Evolutionary conservation across 306 rosid genomes (phyloP), one percentile per base, ranked within the genome.

Genomic region (Leucaena leucocephala): DNA sequence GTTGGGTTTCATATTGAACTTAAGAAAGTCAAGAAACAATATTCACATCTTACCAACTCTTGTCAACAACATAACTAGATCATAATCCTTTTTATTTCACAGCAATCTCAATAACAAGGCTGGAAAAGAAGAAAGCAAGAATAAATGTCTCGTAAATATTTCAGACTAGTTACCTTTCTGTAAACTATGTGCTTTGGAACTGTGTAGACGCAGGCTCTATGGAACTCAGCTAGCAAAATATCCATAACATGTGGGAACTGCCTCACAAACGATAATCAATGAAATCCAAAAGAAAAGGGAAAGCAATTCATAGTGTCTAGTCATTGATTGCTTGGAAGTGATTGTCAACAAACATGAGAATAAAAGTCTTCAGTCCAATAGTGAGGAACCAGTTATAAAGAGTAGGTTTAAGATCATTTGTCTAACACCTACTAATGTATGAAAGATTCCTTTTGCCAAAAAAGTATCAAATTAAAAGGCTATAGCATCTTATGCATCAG

Each of bases 181-280:
- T 87, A 91, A 44, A 78, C 78, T 62, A 88, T 15, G 89, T 92
- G 97, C 89, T 94, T 94, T 65, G 97, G 98, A 72, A 92, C 94
- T 35, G 97, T 88, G 88, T 92, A 94, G 43, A 86, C 84, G 81
- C 97, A 94, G 81, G 89, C 97, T 85, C 45, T 81, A 74, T 94
- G 92, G 63, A 94, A 84, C 91, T 94, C 98, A 16, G 97, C 98
- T 4, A 94, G 91, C 83, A 94, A 76, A 80, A 94, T 35, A 90
- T 89, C 96, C 97, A 90, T 85, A 50, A 77, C 89, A 63, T 76
- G 77, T 38, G 97, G 97, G 78, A 88, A 87, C 98, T 94, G 84
- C 77, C 64, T 79, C 77, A 80, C 65, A 83, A 59, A 81, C 46
- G 15, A 73, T 66, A 44, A 69, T 46, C 71, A 78, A 57, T 54